phyloP scores from a whole-genome alignment of 768 basidiomycete genomes.

The Cystobasidium ongulense region DNA sequence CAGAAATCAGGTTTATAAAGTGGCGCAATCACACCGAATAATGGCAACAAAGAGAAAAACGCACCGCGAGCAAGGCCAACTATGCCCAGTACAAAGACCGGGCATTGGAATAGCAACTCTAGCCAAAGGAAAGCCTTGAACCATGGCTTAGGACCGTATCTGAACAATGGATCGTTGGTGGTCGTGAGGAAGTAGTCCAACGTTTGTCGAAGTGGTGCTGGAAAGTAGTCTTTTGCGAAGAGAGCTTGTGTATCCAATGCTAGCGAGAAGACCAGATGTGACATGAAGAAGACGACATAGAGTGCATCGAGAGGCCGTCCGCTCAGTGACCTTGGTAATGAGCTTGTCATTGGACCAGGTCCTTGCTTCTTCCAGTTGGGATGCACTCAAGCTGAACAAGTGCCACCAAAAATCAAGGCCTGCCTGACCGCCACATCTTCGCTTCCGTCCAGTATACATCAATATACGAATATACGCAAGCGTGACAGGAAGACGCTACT shows the following conservation, averaged over 20 bases:
- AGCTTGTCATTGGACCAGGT: background rate
- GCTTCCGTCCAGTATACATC: too few relatives aligned
- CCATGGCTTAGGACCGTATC: background rate
- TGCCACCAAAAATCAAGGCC: too few relatives aligned
- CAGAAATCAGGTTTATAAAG: background rate
- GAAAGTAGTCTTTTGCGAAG: background rate
- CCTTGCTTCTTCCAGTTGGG: too few relatives aligned
- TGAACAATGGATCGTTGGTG: slow-evolving; percentile 18
- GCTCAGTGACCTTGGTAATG: background rate
- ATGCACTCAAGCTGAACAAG: too few relatives aligned
- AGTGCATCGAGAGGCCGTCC: background rate
- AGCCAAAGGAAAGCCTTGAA: slow-evolving; percentile 5
- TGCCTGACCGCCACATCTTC: too few relatives aligned
- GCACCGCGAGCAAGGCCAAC: background rate
- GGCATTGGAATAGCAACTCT: slow-evolving; percentile 19
- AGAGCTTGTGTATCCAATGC: background rate
- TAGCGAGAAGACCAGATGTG: background rate
- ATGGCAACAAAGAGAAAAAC: too few relatives aligned
- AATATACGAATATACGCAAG: too few relatives aligned
- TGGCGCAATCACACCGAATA: too few relatives aligned
- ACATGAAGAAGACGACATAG: background rate
- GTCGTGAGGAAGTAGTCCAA: background rate
- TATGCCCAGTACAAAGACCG: slow-evolving; percentile 16
- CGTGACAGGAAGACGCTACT: too few relatives aligned
- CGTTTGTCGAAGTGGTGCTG: background rate